Percentiles rank a stretch among this genome's conserved stretches.
phyloP scores from a whole-genome alignment of 495 filamentous ascomycete genomes.

The Penicillium longicatenatum region DNA sequence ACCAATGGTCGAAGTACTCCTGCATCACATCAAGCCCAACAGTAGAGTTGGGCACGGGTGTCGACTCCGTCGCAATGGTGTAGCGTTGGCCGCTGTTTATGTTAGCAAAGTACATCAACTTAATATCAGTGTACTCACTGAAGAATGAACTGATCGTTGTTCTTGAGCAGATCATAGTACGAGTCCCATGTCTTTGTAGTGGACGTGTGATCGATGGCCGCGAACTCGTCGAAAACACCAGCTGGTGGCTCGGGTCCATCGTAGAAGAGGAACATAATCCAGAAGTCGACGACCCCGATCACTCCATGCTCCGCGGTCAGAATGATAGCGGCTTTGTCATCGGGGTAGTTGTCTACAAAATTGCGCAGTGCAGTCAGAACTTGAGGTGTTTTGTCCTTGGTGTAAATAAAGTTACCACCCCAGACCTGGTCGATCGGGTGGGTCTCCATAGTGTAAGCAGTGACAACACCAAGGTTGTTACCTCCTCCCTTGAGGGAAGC shows the following conservation, averaged over 20 bases:
- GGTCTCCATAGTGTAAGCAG: constrained; percentile 52
- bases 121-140: constrained; percentile 15
- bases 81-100: constrained; percentile 47
- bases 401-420: constrained; percentile 57
- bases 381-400: constrained; percentile 40
- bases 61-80: constrained; percentile 59
- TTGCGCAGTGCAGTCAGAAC: constrained; percentile 52
- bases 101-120: constrained; percentile 10
- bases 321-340: constrained; percentile 56
- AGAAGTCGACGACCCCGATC: constrained; percentile 45
- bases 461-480: constrained; percentile 66
- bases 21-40: constrained; percentile 45
- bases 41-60: constrained; percentile 49
- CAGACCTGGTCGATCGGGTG: constrained; percentile 46
- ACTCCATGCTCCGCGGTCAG: constrained; percentile 54
- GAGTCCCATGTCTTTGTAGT: constrained; percentile 53
- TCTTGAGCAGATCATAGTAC: constrained; percentile 51
- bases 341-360: constrained; percentile 52
- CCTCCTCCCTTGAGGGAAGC: constrained; percentile 57
- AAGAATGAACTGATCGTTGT: constrained; percentile 42
- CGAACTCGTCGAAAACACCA: constrained; percentile 59
- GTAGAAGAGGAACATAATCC: constrained; percentile 66
- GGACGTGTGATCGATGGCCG: constrained; percentile 46
- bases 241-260: constrained; percentile 57
- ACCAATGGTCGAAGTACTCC: constrained; percentile 54